Percentiles rank a stretch among this genome's conserved stretches.
These are phyloP conservation scores for Pelargonium citronellum DNA, from an alignment of 441 rosid genomes.

Conservation along the genomic window DNA sequence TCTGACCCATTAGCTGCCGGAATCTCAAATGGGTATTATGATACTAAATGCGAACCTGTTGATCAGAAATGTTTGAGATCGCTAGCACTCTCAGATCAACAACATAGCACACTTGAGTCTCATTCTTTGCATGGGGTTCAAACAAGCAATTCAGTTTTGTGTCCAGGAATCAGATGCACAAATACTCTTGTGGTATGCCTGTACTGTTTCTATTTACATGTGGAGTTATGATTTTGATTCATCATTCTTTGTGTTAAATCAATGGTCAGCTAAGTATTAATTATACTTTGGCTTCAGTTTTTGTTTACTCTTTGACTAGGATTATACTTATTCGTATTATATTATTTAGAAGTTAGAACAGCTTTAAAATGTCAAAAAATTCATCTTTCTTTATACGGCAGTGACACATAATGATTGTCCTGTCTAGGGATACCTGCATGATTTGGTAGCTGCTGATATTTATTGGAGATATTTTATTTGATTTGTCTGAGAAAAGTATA, in stretches of 20 bases:
- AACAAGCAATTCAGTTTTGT: slow-evolving; percentile 20
- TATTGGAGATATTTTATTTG: not conserved
- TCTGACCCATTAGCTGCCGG: slow-evolving; percentile 20
- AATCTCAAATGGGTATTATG: slow-evolving; percentile 7
- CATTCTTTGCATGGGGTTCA: slow-evolving; percentile 13
- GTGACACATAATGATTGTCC: not conserved
- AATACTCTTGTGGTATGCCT: slow-evolving; percentile 27
- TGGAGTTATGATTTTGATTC: slow-evolving; percentile 4
- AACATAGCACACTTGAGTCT: slow-evolving; percentile 26
- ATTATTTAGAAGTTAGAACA: no score
- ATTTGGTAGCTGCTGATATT: not conserved
- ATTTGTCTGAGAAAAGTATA: not conserved
- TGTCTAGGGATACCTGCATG: not conserved
- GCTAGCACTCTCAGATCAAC: slow-evolving; percentile 25
- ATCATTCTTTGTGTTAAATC: not conserved
- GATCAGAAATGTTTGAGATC: slow-evolving; percentile 21
- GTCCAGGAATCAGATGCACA: slow-evolving; percentile 31
- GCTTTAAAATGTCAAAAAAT: no score
- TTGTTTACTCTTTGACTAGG: not conserved
- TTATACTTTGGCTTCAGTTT: not conserved
- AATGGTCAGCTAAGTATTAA: not conserved
- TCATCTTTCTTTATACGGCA: not conserved
- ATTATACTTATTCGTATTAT: no score
- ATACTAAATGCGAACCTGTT: not conserved
- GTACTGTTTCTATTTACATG: not conserved